Evolutionary conservation across 2,329 filamentous ascomycete genomes (phyloP).

Genomic region (Fusarium nygamai): DNA sequence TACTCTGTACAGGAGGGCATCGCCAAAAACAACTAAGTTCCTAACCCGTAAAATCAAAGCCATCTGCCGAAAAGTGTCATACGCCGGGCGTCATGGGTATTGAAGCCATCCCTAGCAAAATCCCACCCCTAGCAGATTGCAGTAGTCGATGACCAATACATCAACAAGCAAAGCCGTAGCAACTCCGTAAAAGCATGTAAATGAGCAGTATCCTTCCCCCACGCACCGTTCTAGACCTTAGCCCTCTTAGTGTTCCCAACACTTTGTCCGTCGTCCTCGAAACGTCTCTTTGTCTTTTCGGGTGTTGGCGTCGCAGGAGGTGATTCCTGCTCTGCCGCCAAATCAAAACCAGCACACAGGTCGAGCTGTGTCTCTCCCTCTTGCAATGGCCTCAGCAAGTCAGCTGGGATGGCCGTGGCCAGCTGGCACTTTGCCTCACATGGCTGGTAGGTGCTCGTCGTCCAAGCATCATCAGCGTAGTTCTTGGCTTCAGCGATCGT

Average conservation of each 20-base stretch:
- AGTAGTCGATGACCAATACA: background rate
- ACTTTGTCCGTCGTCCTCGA: conserved; percentile 12
- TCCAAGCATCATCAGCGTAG: conserved; percentile 52
- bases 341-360: conserved; percentile 44
- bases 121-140: conserved; percentile 20
- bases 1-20: background rate
- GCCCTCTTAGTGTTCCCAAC: conserved; percentile 28
- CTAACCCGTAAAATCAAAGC: conserved; percentile 15
- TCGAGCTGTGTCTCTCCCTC: conserved; percentile 49
- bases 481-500: conserved; percentile 54
- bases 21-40: conserved; percentile 1
- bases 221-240: conserved; percentile 30
- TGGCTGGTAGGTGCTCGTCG: conserved; percentile 48
- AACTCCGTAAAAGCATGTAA: conserved; percentile 27
- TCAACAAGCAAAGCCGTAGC: background rate
- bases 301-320: conserved; percentile 16
- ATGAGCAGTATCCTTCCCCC: background rate
- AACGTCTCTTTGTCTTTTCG: conserved; percentile 29
- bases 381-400: conserved; percentile 45
- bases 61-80: conserved; percentile 28
- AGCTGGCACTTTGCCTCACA: conserved; percentile 48
- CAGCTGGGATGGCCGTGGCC: conserved; percentile 50
- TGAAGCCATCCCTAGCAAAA: conserved; percentile 28
- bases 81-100: conserved; percentile 41
- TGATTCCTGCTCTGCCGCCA: conserved; percentile 11